A percentile compares a stretch with the other conserved stretches of the same genome.
phyloP scores from a whole-genome alignment of 2,329 filamentous ascomycete genomes.

The Dryadomyces sulphureus region DNA sequence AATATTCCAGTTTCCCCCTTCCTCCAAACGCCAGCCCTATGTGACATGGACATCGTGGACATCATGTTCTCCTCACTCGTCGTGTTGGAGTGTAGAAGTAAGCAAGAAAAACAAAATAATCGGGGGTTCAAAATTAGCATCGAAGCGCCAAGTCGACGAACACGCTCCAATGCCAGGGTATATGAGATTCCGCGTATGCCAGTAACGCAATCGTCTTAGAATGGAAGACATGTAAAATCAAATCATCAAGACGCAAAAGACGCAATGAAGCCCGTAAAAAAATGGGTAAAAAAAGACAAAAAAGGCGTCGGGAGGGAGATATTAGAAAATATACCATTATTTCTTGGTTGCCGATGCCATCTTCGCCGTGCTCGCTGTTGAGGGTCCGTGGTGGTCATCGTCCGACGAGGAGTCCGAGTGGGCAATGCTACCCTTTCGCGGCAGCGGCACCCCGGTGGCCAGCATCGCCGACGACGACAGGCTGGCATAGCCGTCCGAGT shows the following conservation, averaged over 20 bases:
- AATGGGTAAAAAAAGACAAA: conserved; percentile 3
- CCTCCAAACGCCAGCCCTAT: conserved; percentile 5
- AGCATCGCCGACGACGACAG: conserved; percentile 29
- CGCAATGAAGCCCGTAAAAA: neutral
- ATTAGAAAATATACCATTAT: conserved; percentile 4
- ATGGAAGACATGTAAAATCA: conserved; percentile 4
- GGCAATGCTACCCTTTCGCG: conserved; percentile 11
- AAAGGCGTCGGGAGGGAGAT: neutral
- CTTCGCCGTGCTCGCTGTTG: neutral
- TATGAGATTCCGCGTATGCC: neutral
- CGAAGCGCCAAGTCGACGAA: neutral
- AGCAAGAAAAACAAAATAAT: neutral
- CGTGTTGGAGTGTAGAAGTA: neutral
- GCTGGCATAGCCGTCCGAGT: conserved; percentile 30
- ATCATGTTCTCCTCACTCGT: neutral
- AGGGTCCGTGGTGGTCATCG: conserved; percentile 2
- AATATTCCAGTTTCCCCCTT: neutral
- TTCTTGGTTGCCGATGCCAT: neutral
- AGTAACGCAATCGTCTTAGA: neutral
- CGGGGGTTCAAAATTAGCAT: neutral
- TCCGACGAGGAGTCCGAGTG: conserved; percentile 10
- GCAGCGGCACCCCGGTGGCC: conserved; percentile 18
- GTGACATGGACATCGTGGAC: conserved; percentile 2
- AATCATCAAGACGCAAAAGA: neutral
- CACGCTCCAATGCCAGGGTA: conserved; percentile 1